Percentiles rank a stretch among this genome's conserved stretches.
These are phyloP conservation scores for Paracoccidioides lutzii DNA, from an alignment of 2,329 filamentous ascomycete genomes.

Conservation along the genomic window DNA sequence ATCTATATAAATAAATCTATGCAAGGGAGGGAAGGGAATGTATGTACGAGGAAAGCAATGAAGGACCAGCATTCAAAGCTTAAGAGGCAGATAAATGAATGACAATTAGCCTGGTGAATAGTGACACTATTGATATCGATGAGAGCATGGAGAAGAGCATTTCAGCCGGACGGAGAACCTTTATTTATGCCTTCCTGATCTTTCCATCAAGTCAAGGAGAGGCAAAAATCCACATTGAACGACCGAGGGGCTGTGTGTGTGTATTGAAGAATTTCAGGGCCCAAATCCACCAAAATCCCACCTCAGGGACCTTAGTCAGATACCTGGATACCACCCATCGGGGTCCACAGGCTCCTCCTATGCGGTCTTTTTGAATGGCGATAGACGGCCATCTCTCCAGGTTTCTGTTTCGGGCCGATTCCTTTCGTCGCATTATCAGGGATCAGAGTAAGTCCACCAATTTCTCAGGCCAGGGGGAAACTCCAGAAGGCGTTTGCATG, in stretches of 20 bases:
- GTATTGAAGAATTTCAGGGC: too few species aligned
- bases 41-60: neutral
- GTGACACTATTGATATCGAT: neutral
- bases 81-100: constrained; percentile 1
- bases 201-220: neutral
- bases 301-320: too few species aligned
- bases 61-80: neutral
- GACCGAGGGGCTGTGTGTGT: too few species aligned
- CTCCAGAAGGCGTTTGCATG: too few species aligned
- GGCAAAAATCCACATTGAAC: neutral
- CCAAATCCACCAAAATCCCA: too few species aligned
- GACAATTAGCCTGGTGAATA: neutral
- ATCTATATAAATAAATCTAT: neutral
- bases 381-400: too few species aligned
- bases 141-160: neutral
- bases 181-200: neutral
- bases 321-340: neutral
- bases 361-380: too few species aligned
- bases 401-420: too few species aligned
- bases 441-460: too few species aligned
- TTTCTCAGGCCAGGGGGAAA: too few species aligned
- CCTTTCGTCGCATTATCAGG: too few species aligned
- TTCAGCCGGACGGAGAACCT: neutral
- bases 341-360: neutral
- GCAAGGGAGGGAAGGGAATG: neutral